Percentiles rank a stretch among this genome's conserved stretches.
Conservation (phyloP, 2,329 filamentous ascomycete genomes). For the Phoma sp. region DNA sequence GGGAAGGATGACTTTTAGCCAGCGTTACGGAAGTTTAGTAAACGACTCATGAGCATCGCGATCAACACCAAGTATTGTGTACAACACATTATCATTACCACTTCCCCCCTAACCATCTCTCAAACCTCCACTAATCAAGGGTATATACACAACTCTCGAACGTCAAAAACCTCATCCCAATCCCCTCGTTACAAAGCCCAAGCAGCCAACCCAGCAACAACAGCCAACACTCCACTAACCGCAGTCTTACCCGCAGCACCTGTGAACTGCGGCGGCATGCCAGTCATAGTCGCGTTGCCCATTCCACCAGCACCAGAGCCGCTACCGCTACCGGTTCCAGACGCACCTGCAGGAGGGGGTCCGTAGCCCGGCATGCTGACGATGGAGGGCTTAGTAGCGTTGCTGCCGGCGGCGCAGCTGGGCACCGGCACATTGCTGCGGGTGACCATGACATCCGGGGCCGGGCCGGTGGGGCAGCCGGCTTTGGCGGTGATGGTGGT, state of each 20-base stretch:
- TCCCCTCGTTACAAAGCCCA: background rate
- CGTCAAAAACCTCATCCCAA: background rate
- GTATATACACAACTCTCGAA: no score
- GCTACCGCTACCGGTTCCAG: background rate
- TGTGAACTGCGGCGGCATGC: background rate
- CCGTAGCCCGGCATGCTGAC: conserved; percentile 22
- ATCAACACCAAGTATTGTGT: no score
- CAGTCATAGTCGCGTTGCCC: background rate
- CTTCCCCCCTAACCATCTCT: background rate
- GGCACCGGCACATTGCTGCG: conserved; percentile 22
- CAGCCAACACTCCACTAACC: background rate
- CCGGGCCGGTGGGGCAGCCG: conserved; percentile 23
- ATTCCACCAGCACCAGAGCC: background rate
- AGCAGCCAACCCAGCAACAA: background rate
- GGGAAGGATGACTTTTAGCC: no score
- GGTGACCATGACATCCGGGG: conserved; percentile 26
- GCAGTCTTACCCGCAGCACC: background rate
- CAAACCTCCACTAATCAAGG: no score
- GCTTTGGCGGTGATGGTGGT: conserved; percentile 24
- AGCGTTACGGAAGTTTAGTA: no score
- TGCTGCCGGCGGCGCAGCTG: conserved; percentile 23
- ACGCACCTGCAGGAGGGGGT: no score
- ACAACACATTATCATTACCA: no score
- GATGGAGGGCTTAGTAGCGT: conserved; percentile 27
- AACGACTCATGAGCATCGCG: no score